Base-by-base conservation (phyloP, 2,329 filamentous ascomycete species). In the Cladosporium sp. region DNA sequence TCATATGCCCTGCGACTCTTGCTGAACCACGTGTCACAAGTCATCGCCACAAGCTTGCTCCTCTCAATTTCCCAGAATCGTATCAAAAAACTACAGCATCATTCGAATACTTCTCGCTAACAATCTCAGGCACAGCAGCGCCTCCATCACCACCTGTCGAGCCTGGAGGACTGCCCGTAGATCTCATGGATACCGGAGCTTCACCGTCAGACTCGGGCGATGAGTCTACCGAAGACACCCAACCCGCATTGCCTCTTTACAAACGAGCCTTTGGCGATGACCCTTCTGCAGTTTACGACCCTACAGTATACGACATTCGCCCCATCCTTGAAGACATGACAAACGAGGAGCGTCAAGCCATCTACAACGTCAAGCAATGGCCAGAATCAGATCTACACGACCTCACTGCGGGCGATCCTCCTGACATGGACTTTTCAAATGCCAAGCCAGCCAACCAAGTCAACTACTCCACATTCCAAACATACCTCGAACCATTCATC, bases 401-500 rank as follows among this genome's bases (percentile, higher is more conserved):
- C 74, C 83, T 95, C 70, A 96, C 96, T 69, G 91, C 94, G 13
- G 95, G 95, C 57, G 89, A 91, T 46, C 91, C 93, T 1, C 94
- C 95, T 1, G 93, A 98, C 77, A 93, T 92, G 76, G 95, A 99
- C 80, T 98, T 97, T 74, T 97, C 92, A 76, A 96, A 88, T 75
- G 90, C 92, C 36, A 99, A 98, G 76, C 93, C 94, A 5, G 89
- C 89, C 23, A 96, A 94, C 73, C 95, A 99, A 81, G 95, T 98
- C 76, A 93, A 91, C 76, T 95, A 95, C 70, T 90, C 88, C 65
- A 97, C 94, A 1, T 99, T 99, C 78, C 89, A 91, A n/a, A 89
- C 91, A 6, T 97, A 95, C 75, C 86, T 96, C 63, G 95, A 99
- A 69, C 92, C 93, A 0, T 98, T 91, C 79, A 95, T 97, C 70